phyloP scores from a whole-genome alignment of 129 eudicot species.

The sunflower (Helianthus annuus) region HanXRQr2.0-SUNRISE NC_035440.2:137020059-137020558 shows the following conservation, averaged over 20 bases:
- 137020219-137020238: slow-evolving; percentile 1
- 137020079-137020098: slow-evolving; percentile 68
- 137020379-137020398: background rate
- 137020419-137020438: background rate
- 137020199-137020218: background rate
- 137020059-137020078: slow-evolving; percentile 44
- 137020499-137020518: background rate
- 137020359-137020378: slow-evolving; percentile 63
- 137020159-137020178: slow-evolving; percentile 2
- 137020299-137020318: slow-evolving; percentile 81
- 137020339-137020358: slow-evolving; percentile 62
- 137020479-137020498: background rate
- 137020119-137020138: slow-evolving; percentile 28
- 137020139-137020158: slow-evolving; percentile 26
- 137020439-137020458: background rate
- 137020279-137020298: slow-evolving; percentile 82
- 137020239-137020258: slow-evolving; percentile 9
- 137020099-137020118: slow-evolving; percentile 68
- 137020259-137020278: slow-evolving; percentile 56
- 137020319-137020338: slow-evolving; percentile 80
- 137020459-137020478: background rate
- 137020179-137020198: background rate
- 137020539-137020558: background rate
- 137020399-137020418: background rate
- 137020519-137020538: background rate